Evolutionary conservation across 768 basidiomycete species (phyloP).

Genomic region (Astraeus odoratus): DNA sequence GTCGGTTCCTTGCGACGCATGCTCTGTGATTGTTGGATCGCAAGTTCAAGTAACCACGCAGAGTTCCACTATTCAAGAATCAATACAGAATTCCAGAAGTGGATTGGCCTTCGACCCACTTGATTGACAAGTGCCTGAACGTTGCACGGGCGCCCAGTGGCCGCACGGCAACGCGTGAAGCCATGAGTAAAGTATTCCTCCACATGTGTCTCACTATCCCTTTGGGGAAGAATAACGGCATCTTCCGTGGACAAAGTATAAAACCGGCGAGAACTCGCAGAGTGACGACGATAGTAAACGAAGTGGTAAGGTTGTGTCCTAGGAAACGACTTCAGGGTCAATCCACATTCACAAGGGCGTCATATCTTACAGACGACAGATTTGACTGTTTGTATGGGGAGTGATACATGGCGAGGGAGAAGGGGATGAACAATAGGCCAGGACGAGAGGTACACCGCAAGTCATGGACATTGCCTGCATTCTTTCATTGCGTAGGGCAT

Average conservation of each 20-base stretch:
- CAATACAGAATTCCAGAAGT: neutral
- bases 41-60: conserved; percentile 30
- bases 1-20: neutral
- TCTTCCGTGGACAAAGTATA: conserved; percentile 43
- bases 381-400: conserved; percentile 30
- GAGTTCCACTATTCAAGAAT: conserved; percentile 36
- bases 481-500: conserved; percentile 14
- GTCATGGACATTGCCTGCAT: conserved; percentile 8
- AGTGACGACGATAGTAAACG: conserved; percentile 49
- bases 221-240: conserved; percentile 16
- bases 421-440: conserved; percentile 19
- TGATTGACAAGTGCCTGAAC: conserved; percentile 34
- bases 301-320: conserved; percentile 21
- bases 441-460: conserved; percentile 24
- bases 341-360: conserved; percentile 3
- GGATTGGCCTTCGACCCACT: conserved; percentile 20
- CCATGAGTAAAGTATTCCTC: conserved; percentile 30
- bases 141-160: conserved; percentile 9
- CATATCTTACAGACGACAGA: conserved; percentile 7
- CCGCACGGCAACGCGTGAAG: conserved; percentile 25
- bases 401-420: conserved; percentile 5
- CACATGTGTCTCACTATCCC: conserved; percentile 17
- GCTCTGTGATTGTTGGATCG: conserved; percentile 8
- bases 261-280: conserved; percentile 53
- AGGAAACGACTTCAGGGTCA: conserved; percentile 5